Percentiles rank a stretch among this genome's conserved stretches.
Conservation (phyloP, 441 rosid genomes). For the Gossypium laxum region DNA sequence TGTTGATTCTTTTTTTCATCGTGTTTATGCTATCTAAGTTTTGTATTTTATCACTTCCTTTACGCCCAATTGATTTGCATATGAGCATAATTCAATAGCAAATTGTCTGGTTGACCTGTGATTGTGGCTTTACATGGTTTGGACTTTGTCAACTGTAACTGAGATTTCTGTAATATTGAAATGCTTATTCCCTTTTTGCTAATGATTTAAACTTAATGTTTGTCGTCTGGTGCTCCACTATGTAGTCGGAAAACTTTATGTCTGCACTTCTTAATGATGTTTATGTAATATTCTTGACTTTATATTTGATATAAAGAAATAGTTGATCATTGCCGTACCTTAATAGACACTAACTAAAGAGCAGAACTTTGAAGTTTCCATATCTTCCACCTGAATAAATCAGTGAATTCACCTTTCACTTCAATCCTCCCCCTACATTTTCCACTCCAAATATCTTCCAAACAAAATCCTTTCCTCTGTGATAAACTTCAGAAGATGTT, state of each 20-base stretch:
- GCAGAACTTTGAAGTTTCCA: constrained; percentile 1
- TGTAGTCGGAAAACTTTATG: neutral
- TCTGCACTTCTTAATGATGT: too few species aligned
- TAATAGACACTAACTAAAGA: neutral
- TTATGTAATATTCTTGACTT: too few species aligned
- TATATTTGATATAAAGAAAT: neutral
- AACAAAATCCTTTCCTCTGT: neutral
- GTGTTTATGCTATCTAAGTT: neutral
- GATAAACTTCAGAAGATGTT: neutral
- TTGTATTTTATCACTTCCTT: neutral
- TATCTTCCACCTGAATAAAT: neutral
- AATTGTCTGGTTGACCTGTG: neutral
- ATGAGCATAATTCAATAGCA: too few species aligned
- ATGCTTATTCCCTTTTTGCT: neutral
- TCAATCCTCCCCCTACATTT: neutral
- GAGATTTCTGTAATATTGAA: neutral
- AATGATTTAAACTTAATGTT: neutral
- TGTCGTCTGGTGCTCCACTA: neutral
- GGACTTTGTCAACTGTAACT: neutral
- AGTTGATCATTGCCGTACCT: neutral
- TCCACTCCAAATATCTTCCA: neutral
- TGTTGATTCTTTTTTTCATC: neutral
- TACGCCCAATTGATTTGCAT: neutral
- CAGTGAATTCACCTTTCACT: neutral
- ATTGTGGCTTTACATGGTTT: neutral